phyloP scores from a whole-genome alignment of 2,329 filamentous ascomycete species.

The Phaeosphaeriaceae sp. region DNA sequence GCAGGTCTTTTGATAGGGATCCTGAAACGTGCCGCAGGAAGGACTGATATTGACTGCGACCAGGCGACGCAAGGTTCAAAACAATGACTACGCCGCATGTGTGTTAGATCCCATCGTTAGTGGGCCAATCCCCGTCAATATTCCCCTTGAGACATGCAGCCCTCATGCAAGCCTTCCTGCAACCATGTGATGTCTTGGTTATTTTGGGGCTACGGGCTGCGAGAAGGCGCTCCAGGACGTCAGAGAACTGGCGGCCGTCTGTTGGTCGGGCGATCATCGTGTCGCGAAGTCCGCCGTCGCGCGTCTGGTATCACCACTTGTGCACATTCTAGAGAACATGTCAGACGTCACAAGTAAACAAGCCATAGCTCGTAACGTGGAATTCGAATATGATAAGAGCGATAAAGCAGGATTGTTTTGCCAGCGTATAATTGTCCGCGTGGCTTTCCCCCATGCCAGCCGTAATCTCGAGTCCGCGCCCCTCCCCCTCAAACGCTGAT shows the following conservation, averaged over 20 bases:
- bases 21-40: background rate
- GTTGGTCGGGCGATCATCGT: conserved; percentile 3
- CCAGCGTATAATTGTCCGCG: conserved; percentile 27
- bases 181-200: conserved; percentile 5
- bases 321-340: conserved; percentile 14
- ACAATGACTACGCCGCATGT: background rate
- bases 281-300: conserved; percentile 9
- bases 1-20: conserved; percentile 1
- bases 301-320: conserved; percentile 1
- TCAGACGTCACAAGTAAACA: conserved; percentile 35
- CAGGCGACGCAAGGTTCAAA: conserved; percentile 2
- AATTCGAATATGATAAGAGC: conserved; percentile 15
- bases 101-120: background rate
- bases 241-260: conserved; percentile 22
- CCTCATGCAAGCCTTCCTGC: background rate
- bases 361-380: conserved; percentile 3
- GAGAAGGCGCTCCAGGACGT: conserved; percentile 12
- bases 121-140: background rate
- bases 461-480: conserved; percentile 36
- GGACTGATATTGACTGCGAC: background rate
- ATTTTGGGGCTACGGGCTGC: conserved; percentile 1
- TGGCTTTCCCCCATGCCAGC: conserved; percentile 24
- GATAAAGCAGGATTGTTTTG: conserved; percentile 17
- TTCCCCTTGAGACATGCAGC: conserved; percentile 3
- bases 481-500: conserved; percentile 20